Evolutionary conservation across 2,329 filamentous ascomycete genomes (phyloP).

Genomic region (Nigrospora oryzae): DNA sequence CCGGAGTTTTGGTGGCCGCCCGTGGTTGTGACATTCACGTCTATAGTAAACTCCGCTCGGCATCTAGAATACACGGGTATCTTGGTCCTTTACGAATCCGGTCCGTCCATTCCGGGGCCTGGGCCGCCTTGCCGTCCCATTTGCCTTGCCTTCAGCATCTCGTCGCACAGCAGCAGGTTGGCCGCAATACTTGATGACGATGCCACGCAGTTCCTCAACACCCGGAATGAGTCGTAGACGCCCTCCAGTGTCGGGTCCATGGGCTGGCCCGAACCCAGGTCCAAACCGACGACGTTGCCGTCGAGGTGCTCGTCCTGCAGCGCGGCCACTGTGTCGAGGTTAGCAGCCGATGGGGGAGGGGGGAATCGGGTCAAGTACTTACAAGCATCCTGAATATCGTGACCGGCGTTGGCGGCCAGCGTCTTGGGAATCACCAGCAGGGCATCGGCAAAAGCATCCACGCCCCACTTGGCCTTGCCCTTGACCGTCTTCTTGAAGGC

Average conservation of each 20-base stretch:
- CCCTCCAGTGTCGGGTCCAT: slow-evolving; percentile 94
- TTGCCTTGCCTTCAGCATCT: slow-evolving; percentile 94
- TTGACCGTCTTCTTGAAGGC: slow-evolving; percentile 84
- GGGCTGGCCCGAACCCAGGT: slow-evolving; percentile 77
- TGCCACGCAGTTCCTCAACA: slow-evolving; percentile 86
- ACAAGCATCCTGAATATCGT: slow-evolving; percentile 94
- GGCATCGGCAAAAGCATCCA: slow-evolving; percentile 90
- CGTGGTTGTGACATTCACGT: not conserved
- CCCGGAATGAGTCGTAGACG: slow-evolving; percentile 93
- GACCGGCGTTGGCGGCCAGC: slow-evolving; percentile 87
- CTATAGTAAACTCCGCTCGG: slow-evolving; percentile 3
- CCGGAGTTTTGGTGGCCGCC: no score
- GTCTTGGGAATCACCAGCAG: slow-evolving; percentile 96
- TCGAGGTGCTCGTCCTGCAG: slow-evolving; percentile 81
- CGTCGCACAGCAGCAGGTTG: slow-evolving; percentile 90
- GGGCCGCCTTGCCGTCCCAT: slow-evolving; percentile 66
- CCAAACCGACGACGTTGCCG: slow-evolving; percentile 78
- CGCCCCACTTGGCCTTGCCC: slow-evolving; percentile 95
- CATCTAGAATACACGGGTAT: slow-evolving; percentile 4
- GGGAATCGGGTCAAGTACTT: slow-evolving; percentile 30
- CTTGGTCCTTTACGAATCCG: slow-evolving; percentile 32
- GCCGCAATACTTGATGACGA: slow-evolving; percentile 92
- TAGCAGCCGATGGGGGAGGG: slow-evolving; percentile 4
- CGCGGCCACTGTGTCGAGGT: slow-evolving; percentile 56
- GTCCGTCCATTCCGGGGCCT: slow-evolving; percentile 56